phyloP scores from a whole-genome alignment of 2,329 filamentous ascomycete species.

The Hymenoscyphus fraxineus region DNA sequence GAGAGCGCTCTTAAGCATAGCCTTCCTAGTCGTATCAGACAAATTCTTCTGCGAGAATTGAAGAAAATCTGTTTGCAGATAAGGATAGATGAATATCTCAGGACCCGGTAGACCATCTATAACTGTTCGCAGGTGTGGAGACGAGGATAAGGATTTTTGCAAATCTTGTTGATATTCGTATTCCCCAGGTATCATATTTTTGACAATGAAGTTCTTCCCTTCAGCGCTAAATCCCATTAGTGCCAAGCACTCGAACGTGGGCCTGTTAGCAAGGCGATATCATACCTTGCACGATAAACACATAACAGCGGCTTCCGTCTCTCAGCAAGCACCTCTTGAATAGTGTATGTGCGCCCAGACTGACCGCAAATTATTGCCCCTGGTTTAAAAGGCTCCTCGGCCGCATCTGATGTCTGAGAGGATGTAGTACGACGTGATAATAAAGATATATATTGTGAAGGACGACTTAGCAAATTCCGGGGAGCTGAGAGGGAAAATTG shows the following conservation, averaged over 20 bases:
- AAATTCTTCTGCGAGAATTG: conserved; percentile 5
- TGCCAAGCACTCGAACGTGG: background rate
- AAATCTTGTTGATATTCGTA: conserved; percentile 7
- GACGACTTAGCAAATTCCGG: background rate
- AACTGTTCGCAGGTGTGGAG: conserved; percentile 5
- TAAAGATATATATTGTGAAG: background rate
- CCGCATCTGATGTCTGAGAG: background rate
- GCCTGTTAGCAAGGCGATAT: background rate
- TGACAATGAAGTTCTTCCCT: background rate
- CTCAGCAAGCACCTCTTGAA: conserved; percentile 1
- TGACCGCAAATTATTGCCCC: background rate
- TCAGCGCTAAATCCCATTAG: background rate
- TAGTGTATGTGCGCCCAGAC: background rate
- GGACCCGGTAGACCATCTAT: conserved; percentile 5
- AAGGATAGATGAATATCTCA: conserved; percentile 7
- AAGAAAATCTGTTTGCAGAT: conserved; percentile 4
- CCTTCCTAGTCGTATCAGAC: conserved; percentile 32
- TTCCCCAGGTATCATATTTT: conserved; percentile 9
- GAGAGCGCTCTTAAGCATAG: conserved; percentile 41
- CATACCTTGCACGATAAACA: conserved; percentile 6
- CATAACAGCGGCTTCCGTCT: conserved; percentile 5
- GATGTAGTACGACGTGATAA: background rate
- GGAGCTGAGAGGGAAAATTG: background rate
- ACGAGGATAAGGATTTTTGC: conserved; percentile 1
- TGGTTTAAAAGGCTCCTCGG: background rate